phyloP scores from a whole-genome alignment of 2,329 filamentous ascomycete species.

The Helotiales sp. region DNA sequence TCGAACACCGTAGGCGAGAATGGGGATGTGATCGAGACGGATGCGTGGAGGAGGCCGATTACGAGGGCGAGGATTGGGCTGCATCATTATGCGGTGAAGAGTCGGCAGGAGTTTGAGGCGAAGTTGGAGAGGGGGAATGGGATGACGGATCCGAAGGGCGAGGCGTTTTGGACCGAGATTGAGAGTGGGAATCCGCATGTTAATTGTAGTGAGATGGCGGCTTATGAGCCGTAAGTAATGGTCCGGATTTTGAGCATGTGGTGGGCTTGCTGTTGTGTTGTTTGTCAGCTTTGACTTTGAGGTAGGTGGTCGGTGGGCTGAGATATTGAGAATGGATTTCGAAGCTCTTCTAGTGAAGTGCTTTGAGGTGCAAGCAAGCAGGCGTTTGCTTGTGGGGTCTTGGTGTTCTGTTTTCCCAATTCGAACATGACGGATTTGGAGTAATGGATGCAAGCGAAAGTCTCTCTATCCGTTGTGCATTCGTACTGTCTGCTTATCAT shows the following conservation, averaged over 20 bases:
- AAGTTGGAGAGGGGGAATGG: conserved; percentile 37
- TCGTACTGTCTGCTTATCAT: too few relatives aligned
- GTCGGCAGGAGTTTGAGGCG: conserved; percentile 42
- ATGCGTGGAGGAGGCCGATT: conserved; percentile 39
- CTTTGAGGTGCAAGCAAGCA: not conserved
- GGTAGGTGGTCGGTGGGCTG: not conserved
- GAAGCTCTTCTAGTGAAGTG: not conserved
- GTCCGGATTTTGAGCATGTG: not conserved
- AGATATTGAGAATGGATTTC: too few relatives aligned
- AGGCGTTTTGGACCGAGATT: conserved; percentile 38
- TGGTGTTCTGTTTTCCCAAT: too few relatives aligned
- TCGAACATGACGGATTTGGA: too few relatives aligned
- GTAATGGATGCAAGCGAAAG: too few relatives aligned
- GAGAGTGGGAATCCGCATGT: conserved; percentile 33
- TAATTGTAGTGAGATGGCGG: conserved; percentile 37
- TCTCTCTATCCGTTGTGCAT: too few relatives aligned
- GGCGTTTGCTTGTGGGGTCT: too few relatives aligned
- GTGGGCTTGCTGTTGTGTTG: not conserved
- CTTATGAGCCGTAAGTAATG: conserved; percentile 33
- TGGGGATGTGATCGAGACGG: conserved; percentile 31
- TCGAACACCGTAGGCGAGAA: conserved; percentile 39
- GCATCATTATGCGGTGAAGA: conserved; percentile 45
- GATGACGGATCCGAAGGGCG: conserved; percentile 35
- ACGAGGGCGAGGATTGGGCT: conserved; percentile 41
- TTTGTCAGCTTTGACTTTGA: not conserved